Conservation (phyloP, 257 asterid genomes). For the Gentiana macrophylla region DNA sequence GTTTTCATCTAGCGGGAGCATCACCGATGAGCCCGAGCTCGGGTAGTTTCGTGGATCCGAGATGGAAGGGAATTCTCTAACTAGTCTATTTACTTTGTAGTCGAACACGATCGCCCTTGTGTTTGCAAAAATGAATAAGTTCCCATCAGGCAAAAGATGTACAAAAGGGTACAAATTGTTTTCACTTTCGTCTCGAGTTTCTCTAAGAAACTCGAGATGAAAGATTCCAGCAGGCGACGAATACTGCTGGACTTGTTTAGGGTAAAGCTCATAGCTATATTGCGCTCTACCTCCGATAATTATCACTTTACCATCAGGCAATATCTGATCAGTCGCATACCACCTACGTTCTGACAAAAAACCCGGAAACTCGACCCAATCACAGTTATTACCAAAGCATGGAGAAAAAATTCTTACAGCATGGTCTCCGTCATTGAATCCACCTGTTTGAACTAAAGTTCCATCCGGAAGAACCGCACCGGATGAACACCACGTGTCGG, state of each 20-base stretch:
- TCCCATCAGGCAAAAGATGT: slow-evolving; percentile 58
- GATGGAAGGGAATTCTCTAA: slow-evolving; percentile 36
- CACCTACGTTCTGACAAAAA: slow-evolving; percentile 34
- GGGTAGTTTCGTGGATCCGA: slow-evolving; percentile 65
- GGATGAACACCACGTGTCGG: slow-evolving; percentile 81
- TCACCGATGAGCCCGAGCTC: slow-evolving; percentile 53
- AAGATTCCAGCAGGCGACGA: slow-evolving; percentile 1
- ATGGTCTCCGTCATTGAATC: slow-evolving; percentile 49
- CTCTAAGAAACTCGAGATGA: slow-evolving; percentile 33
- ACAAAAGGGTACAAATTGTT: slow-evolving; percentile 65
- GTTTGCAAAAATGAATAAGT: slow-evolving; percentile 52
- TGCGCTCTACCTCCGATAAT: slow-evolving; percentile 58
- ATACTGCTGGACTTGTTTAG: neutral
- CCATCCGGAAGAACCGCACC: slow-evolving; percentile 55
- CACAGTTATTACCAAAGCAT: slow-evolving; percentile 24
- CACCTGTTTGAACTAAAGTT: slow-evolving; percentile 59
- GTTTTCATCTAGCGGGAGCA: slow-evolving; percentile 52
- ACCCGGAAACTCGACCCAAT: slow-evolving; percentile 43
- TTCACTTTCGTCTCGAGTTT: slow-evolving; percentile 40
- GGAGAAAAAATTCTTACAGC: slow-evolving; percentile 25
- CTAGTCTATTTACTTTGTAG: slow-evolving; percentile 20
- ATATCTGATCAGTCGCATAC: slow-evolving; percentile 58
- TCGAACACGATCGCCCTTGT: slow-evolving; percentile 35
- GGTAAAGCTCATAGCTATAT: slow-evolving; percentile 50
- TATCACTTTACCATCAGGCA: slow-evolving; percentile 50